Percentiles rank a stretch among this genome's conserved stretches.
Conservation (phyloP, 331 rosid species). For the Spiraea crenata region DNA sequence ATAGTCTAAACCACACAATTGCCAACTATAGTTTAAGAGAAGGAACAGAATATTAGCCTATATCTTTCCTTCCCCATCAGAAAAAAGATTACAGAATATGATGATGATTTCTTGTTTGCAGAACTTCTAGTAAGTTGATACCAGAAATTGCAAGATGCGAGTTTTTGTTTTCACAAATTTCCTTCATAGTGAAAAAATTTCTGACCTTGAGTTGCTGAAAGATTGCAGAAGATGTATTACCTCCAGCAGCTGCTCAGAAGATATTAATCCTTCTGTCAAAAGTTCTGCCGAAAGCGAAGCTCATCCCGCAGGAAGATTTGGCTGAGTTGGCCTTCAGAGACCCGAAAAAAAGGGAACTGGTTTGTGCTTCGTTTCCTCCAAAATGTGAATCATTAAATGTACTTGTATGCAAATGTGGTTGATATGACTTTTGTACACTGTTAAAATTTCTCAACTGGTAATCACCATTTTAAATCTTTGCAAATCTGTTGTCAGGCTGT, state of each 20-base stretch:
- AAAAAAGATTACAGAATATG: background rate
- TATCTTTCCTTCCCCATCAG: no score
- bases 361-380: constrained; percentile 28
- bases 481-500: constrained; percentile 45
- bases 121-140: background rate
- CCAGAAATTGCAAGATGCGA: background rate
- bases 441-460: background rate
- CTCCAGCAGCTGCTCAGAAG: constrained; percentile 60
- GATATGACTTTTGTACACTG: background rate
- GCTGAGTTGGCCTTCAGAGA: constrained; percentile 69
- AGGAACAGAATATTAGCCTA: no score
- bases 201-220: constrained; percentile 48
- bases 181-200: constrained; percentile 19
- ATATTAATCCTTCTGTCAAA: constrained; percentile 53
- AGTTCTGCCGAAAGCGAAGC: constrained; percentile 71
- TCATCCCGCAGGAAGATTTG: constrained; percentile 62
- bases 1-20: no score
- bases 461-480: background rate
- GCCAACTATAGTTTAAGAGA: no score
- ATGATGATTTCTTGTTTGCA: background rate
- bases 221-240: constrained; percentile 82
- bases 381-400: no score
- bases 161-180: background rate
- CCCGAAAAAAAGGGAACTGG: constrained; percentile 71
- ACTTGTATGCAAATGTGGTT: background rate